Base-by-base conservation (phyloP, 1,139 yeast species). In the Taphrina communis region DNA sequence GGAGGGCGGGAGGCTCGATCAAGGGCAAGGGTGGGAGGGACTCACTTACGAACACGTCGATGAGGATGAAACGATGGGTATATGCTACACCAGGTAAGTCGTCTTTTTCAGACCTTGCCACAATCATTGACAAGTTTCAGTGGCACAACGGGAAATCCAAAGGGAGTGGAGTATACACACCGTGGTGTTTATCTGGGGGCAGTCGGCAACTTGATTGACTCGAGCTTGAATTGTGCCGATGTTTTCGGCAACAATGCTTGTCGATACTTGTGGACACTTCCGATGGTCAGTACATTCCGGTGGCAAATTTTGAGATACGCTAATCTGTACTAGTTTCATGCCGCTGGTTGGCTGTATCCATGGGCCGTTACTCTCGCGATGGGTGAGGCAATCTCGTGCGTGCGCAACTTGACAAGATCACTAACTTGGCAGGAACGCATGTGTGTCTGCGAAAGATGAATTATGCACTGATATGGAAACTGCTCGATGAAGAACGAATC, bases 101-200 rank as follows among this genome's bases (percentile, higher is more conserved):
- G 8, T 14, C 19, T 1, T 1, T 12, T 7, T 2, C n/a, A 2
- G 19, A 44, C 19, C 12, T 14, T 12, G 19, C 14, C 14, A 17
- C 75, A 69, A 44, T 12, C n/a, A 19, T 89, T n/a, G n/a, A n/a
- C n/a, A 11, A 9, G 88, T 78, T 89, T 95, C 5, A 85, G 90
- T 2, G 93, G 94, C 41, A 87, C 93, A 38, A 88, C 93, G 1
- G 92, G 92, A n/a, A 77, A 81, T 66, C 93, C 94, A 19, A 88
- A 88, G 76, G 94, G 91, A 44, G 93, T 88, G 7, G 86, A 85
- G 67, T 82, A 87, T 75, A 82, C 86, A 8, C 89, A 88, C 70
- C 77, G 81, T 6, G 80, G 80, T 5, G 76, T 76, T 62, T 79
- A 79, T 69, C 71, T 79, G 42, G 77, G 77, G 12, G 74, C 80